Percentiles rank a stretch among this genome's conserved stretches.
phyloP scores from a whole-genome alignment of 1,139 yeast genomes.

The Yamadazyma atmosphaerica region DNA sequence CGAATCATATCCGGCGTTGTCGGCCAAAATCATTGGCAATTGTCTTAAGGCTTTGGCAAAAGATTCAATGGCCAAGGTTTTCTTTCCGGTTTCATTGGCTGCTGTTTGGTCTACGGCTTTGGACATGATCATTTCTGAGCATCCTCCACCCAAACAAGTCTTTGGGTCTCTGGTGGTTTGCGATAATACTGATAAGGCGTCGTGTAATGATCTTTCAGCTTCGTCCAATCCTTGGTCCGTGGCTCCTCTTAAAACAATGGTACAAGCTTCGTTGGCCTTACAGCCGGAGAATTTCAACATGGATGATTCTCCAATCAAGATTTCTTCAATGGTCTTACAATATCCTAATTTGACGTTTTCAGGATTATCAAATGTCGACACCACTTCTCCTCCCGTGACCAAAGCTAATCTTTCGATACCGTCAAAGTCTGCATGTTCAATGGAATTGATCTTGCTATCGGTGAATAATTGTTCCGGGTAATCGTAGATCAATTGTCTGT shows the following conservation, averaged over 20 bases:
- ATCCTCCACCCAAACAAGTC: constrained; percentile 96
- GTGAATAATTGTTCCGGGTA: constrained; percentile 96
- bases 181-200: constrained; percentile 91
- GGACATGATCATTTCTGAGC: constrained; percentile 97
- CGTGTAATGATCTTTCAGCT: constrained; percentile 96
- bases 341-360: constrained; percentile 82
- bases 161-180: constrained; percentile 95
- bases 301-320: constrained; percentile 88
- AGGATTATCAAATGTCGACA: constrained; percentile 92
- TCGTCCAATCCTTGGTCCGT: constrained; percentile 95
- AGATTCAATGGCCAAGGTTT: constrained; percentile 90
- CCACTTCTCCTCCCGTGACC: constrained; percentile 98
- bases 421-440: constrained; percentile 98
- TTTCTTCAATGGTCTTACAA: constrained; percentile 88
- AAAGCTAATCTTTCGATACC: constrained; percentile 96
- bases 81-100: constrained; percentile 90
- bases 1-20: constrained; percentile 96
- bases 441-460: constrained; percentile 83
- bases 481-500: constrained; percentile 94
- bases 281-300: constrained; percentile 91
- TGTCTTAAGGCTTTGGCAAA: constrained; percentile 94
- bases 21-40: constrained; percentile 92
- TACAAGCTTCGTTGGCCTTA: constrained; percentile 95
- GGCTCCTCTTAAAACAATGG: constrained; percentile 94
- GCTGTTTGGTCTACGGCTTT: constrained; percentile 96